Base-by-base conservation (phyloP, 2,329 filamentous ascomycete species). In the Podosphaera aphanis region DNA sequence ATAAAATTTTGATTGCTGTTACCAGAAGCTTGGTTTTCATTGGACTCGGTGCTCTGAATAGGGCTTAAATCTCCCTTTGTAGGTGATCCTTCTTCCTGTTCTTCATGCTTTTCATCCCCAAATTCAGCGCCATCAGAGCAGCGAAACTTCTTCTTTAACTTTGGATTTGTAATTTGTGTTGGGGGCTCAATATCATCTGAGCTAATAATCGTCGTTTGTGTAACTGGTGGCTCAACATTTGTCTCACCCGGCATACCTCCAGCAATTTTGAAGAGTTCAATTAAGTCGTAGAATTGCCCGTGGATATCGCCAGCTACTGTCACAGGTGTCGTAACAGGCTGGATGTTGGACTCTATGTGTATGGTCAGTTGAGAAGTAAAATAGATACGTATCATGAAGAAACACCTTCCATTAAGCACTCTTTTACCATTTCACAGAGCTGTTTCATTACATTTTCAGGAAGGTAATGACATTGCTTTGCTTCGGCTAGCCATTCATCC, bases 241-340 rank as follows among this genome's bases (percentile, higher is more conserved):
- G 74, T 72, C 56, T 93, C 82, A 56, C 84, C 84, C 10, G 90
- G 90, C 83, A 95, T 94, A 52, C 90, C 90, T 49, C 90, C 90
- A 41, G 88, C 85, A 36, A 98, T 88, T 46, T 86, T 80, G 64
- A 98, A 98, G 43, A 98, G 76, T 67, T 98, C 90, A 50, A 95
- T 75, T 8, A 98, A 70, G 62, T 98, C 90, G 65, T 98, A 95
- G 63, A 95, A 95, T 65, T 98, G 90, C 56, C 90, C 90, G 64
- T 98, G 90, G 51, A 98, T 95, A 61, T 98, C 90, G 59, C 90
- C 90, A 59, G 90, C 95, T 51, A 98, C 81, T 4, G 90, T 98
- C 51, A 98, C 90, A 5, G 90, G 90, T 0, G 90, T 93, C 46
- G 81, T 77, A 18, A 98, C 88, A n/a, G 90, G 90, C 62, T 95